These are phyloP conservation scores for Pythium sukuiense DNA, from an alignment of 352 stramenopile genomes.

Conservation along the genomic window DNA sequence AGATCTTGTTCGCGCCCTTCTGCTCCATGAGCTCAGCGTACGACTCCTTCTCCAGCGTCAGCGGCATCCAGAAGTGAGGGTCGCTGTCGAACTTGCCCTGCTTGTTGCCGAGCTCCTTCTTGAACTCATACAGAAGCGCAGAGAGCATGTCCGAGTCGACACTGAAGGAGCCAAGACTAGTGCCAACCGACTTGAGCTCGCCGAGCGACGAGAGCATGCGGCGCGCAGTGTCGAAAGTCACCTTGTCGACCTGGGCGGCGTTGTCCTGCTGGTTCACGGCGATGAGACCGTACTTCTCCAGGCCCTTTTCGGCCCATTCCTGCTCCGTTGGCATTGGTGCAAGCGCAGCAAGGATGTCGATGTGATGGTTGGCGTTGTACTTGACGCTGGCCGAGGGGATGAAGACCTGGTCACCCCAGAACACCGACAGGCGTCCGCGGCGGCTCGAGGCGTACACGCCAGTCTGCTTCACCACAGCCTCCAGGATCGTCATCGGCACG, in stretches of 20 bases:
- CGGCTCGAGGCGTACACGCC: slow-evolving; percentile 95
- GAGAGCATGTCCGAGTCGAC: slow-evolving; percentile 92
- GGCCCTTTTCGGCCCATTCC: slow-evolving; percentile 94
- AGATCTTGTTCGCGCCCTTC: slow-evolving; percentile 85
- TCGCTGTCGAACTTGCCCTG: slow-evolving; percentile 96
- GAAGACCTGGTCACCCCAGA: slow-evolving; percentile 99
- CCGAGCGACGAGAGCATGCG: slow-evolving; percentile 92
- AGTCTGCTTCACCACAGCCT: slow-evolving; percentile 98
- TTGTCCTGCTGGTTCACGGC: slow-evolving; percentile 93
- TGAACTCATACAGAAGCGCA: slow-evolving; percentile 93
- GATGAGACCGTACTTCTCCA: slow-evolving; percentile 99
- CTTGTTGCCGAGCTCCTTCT: slow-evolving; percentile 88
- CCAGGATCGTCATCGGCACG: slow-evolving; percentile 96
- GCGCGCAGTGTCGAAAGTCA: slow-evolving; percentile 95
- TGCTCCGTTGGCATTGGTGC: slow-evolving; percentile 91
- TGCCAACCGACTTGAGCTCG: slow-evolving; percentile 94
- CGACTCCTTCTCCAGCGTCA: slow-evolving; percentile 91
- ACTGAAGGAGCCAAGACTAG: slow-evolving; percentile 95
- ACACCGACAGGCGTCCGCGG: slow-evolving; percentile 94
- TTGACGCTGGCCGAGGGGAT: slow-evolving; percentile 92
- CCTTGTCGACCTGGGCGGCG: slow-evolving; percentile 96
- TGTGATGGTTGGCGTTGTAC: slow-evolving; percentile 94
- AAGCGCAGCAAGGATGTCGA: slow-evolving; percentile 97
- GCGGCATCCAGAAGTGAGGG: slow-evolving; percentile 98
- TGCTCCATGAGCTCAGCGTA: slow-evolving; percentile 95